phyloP scores from a whole-genome alignment of 1,139 yeast genomes.

The Pichia sp. region DNA sequence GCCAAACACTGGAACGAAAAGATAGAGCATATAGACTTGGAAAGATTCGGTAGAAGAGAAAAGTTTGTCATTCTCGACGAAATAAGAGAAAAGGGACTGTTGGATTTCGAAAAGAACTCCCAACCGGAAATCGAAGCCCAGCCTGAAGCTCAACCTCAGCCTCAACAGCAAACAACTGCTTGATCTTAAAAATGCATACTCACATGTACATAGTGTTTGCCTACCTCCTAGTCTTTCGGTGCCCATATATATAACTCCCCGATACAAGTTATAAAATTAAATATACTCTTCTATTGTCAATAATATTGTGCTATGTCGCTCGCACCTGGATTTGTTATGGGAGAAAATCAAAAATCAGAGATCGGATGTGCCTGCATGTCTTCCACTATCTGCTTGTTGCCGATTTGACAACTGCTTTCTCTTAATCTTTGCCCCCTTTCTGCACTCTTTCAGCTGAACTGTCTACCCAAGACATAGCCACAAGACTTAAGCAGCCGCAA shows the following conservation, averaged over 20 bases:
- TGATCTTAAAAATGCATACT: neutral
- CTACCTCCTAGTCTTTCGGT: neutral
- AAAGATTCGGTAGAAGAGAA: slow-evolving; percentile 57
- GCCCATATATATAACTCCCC: neutral
- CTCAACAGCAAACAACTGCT: slow-evolving; percentile 3
- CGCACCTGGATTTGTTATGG: too few relatives aligned
- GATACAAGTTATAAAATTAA: neutral
- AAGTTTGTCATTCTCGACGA: slow-evolving; percentile 60
- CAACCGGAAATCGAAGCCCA: neutral
- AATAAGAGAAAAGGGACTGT: slow-evolving; percentile 39
- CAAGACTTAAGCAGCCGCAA: neutral
- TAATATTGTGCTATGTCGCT: too few relatives aligned
- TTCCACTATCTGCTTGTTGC: too few relatives aligned
- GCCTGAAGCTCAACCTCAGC: neutral
- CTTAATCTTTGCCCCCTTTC: too few relatives aligned
- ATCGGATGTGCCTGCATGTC: too few relatives aligned
- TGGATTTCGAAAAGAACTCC: slow-evolving; percentile 23
- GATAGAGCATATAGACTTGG: slow-evolving; percentile 57
- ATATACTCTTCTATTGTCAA: too few relatives aligned
- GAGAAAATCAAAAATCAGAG: too few relatives aligned
- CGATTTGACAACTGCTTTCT: too few relatives aligned
- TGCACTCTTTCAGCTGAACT: too few relatives aligned
- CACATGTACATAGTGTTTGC: neutral
- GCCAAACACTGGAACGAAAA: slow-evolving; percentile 57
- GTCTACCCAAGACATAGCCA: too few relatives aligned